Conservation (phyloP, 2,329 filamentous ascomycete genomes). For the Microcyclosporella mali region DNA sequence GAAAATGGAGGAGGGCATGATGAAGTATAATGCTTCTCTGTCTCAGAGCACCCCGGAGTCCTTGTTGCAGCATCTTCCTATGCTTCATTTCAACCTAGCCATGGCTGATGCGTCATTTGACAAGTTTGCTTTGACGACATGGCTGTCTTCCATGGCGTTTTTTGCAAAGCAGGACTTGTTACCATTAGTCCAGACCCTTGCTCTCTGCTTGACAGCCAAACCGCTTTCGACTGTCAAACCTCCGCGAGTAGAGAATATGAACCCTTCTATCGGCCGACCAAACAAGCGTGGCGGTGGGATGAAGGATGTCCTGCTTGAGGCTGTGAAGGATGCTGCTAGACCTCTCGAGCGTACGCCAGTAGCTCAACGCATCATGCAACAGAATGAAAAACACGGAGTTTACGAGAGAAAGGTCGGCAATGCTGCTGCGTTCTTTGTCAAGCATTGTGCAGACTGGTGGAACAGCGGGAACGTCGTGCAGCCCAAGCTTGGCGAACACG, state of each 20-base stretch:
- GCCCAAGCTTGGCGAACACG: neutral
- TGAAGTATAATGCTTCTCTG: slow-evolving; percentile 2
- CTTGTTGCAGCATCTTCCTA: neutral
- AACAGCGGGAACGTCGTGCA: neutral
- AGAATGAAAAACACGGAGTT: neutral
- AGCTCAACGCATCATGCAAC: neutral
- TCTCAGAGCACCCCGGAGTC: neutral
- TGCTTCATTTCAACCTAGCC: slow-evolving; percentile 1
- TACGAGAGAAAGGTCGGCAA: neutral
- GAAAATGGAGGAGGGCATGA: neutral
- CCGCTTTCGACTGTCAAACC: neutral
- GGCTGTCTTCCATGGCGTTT: slow-evolving; percentile 38
- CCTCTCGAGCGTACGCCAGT: slow-evolving; percentile 5
- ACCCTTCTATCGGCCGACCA: neutral
- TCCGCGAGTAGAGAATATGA: slow-evolving; percentile 1
- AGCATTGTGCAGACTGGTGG: neutral
- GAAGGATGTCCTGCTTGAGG: neutral
- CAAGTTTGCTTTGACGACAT: slow-evolving; percentile 15
- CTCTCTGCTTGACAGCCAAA: neutral
- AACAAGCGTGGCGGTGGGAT: too few species aligned
- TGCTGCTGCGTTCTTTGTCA: neutral
- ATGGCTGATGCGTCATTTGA: neutral
- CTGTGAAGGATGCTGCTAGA: slow-evolving; percentile 1
- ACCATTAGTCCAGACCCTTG: neutral
- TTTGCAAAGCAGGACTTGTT: slow-evolving; percentile 14